Evolutionary conservation across 352 stramenopile genomes (phyloP).

Genomic region (Phytopythium ostracodes): DNA sequence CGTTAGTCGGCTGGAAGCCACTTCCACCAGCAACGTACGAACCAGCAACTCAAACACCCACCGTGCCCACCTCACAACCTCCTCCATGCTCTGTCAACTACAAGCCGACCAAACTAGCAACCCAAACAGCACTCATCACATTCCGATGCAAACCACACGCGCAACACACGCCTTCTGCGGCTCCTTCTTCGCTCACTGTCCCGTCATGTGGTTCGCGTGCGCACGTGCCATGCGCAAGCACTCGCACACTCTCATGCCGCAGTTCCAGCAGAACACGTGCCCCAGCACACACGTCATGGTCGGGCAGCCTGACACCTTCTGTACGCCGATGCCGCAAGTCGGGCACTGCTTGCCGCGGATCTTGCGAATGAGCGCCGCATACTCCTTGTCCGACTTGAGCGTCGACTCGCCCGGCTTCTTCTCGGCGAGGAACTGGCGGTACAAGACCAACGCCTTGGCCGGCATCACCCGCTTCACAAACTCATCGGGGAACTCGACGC

Average conservation of each 20-base stretch:
- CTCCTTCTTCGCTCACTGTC: background rate
- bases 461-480: conserved; percentile 20
- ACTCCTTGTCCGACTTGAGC: conserved; percentile 50
- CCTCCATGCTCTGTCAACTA: background rate
- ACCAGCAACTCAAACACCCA: too few species aligned
- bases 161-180: background rate
- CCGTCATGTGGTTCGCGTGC: background rate
- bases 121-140: too few species aligned
- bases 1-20: background rate
- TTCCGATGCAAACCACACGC: background rate
- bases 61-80: too few species aligned
- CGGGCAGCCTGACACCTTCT: conserved; percentile 36
- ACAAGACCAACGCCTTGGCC: conserved; percentile 8
- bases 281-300: conserved; percentile 29
- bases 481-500: conserved; percentile 48
- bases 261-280: conserved; percentile 43
- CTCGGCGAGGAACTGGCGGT: conserved; percentile 40
- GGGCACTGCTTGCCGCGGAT: conserved; percentile 55
- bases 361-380: conserved; percentile 29
- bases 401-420: conserved; percentile 25
- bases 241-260: conserved; percentile 15
- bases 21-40: background rate
- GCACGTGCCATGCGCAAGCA: conserved; percentile 6
- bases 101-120: background rate
- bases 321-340: conserved; percentile 49